Evolutionary conservation across 2,329 filamentous ascomycete genomes (phyloP), one percentile per base, ranked within the genome.

Genomic region (Venturia effusa): DNA sequence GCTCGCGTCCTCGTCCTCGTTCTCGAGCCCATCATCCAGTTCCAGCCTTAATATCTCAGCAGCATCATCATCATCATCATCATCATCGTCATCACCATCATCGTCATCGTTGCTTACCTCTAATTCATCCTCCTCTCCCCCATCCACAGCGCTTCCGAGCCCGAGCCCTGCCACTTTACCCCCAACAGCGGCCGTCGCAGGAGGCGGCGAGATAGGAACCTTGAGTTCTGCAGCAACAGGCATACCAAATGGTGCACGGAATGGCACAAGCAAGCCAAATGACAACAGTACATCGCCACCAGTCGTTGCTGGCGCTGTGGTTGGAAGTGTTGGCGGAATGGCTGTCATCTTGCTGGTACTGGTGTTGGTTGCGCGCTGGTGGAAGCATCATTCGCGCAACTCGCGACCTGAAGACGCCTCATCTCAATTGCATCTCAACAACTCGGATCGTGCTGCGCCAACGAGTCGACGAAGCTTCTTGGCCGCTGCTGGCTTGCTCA

Each of bases 281-380:
- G 34, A 40, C 37, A 43, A 60, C 34, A 43, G 59, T n/a, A 43
- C 59, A 41, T 64, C 62, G 5, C 62, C 62, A 13, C 62, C 62
- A 34, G 57, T 57, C 17, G 51, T 64, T n/a, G 62, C 62, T 8
- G 62, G 62, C 30, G 62, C 62, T 10, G 62, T 64, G n/a, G 62
- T 64, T 15, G 62, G 62, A 34, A 57, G 43, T 30, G 62, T 64
- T n/a, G 62, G 62, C 13, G 62, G 54, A 4, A 64, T 57, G 39
- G 62, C 62, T 37, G 37, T 57, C n/a, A 32, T 64, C 7, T 34
- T 64, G 19, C 62, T 64, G 3, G 17, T 64, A 32, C 37, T 64
- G 15, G 62, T 64, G 1, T 17, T 64, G 22, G 45, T 54, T n/a
- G 39, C 51, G 19, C 51, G 62, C 45, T 64, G 62, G 62, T 45